A percentile compares a stretch with the other conserved stretches of the same genome.
These are phyloP conservation scores for Brassica hybrid DNA, from an alignment of 441 rosid genomes.

Conservation along the genomic window DNA sequence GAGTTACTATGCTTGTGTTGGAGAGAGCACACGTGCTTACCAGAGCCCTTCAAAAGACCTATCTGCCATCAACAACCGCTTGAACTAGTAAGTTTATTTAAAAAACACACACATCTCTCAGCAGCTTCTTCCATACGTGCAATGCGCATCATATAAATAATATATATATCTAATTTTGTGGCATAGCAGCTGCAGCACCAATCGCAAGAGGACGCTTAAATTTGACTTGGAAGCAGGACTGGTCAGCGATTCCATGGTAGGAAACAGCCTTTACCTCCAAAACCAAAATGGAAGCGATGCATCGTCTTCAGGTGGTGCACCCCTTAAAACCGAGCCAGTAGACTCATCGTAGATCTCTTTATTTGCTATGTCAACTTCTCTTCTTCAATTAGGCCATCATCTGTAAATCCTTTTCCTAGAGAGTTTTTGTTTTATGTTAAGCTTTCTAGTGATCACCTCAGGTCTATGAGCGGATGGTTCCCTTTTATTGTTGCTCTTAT, in stretches of 20 bases:
- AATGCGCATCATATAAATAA: no score
- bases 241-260: constrained; percentile 92
- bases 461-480: constrained; percentile 28
- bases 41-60: constrained; percentile 99
- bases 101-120: neutral
- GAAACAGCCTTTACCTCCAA: constrained; percentile 75
- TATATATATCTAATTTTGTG: neutral
- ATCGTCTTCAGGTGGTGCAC: constrained; percentile 54
- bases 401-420: constrained; percentile 33
- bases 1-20: constrained; percentile 96
- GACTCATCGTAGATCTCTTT: constrained; percentile 40
- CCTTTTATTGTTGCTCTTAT: neutral
- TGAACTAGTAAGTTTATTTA: constrained; percentile 65
- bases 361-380: constrained; percentile 37
- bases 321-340: constrained; percentile 66
- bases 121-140: neutral
- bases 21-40: constrained; percentile 96
- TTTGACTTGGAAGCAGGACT: constrained; percentile 80
- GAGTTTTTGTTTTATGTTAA: constrained; percentile 19
- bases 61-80: constrained; percentile 80
- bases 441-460: constrained; percentile 42
- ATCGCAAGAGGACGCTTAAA: constrained; percentile 69
- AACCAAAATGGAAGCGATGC: constrained; percentile 58
- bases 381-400: constrained; percentile 8
- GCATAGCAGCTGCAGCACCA: constrained; percentile 50